phyloP scores from a whole-genome alignment of 345 rosid species.

The Leavenworthia alabamica region DNA sequence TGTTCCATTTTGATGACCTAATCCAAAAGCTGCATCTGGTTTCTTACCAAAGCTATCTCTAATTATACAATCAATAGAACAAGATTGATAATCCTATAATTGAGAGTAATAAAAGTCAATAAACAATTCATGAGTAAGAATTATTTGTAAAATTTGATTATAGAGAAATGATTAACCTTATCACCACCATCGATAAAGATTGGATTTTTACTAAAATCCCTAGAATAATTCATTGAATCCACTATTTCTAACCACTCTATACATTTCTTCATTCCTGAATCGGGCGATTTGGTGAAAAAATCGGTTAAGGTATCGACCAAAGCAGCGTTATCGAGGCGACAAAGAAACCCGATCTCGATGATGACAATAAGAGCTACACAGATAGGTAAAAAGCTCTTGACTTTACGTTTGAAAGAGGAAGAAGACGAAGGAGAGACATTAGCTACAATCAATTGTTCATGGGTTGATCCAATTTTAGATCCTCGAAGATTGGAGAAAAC shows the following conservation, averaged over 20 bases:
- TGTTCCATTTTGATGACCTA: conserved; percentile 33
- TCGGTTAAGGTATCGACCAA: conserved; percentile 53
- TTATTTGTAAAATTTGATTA: background rate
- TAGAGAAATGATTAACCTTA: conserved; percentile 28
- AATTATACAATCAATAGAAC: conserved; percentile 60
- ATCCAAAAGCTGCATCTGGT: conserved; percentile 66
- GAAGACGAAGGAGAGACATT: conserved; percentile 32
- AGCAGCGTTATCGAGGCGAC: conserved; percentile 61
- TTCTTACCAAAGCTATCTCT: conserved; percentile 29
- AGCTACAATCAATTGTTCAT: conserved; percentile 32
- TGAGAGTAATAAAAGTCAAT: background rate
- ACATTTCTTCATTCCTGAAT: conserved; percentile 41
- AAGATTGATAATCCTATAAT: conserved; percentile 52
- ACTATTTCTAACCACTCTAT: conserved; percentile 71
- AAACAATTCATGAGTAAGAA: background rate
- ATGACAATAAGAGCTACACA: conserved; percentile 56
- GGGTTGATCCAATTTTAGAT: conserved; percentile 28
- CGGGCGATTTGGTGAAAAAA: conserved; percentile 29
- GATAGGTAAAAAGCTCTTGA: conserved; percentile 53
- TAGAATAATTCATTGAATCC: conserved; percentile 52
- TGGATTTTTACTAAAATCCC: conserved; percentile 69
- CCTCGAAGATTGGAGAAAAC: conserved; percentile 50
- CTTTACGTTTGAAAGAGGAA: conserved; percentile 41
- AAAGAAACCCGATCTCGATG: conserved; percentile 64
- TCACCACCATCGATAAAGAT: conserved; percentile 47